phyloP scores from a whole-genome alignment of 2,329 filamentous ascomycete genomes.

The Sporothrix dimorphospora region DNA sequence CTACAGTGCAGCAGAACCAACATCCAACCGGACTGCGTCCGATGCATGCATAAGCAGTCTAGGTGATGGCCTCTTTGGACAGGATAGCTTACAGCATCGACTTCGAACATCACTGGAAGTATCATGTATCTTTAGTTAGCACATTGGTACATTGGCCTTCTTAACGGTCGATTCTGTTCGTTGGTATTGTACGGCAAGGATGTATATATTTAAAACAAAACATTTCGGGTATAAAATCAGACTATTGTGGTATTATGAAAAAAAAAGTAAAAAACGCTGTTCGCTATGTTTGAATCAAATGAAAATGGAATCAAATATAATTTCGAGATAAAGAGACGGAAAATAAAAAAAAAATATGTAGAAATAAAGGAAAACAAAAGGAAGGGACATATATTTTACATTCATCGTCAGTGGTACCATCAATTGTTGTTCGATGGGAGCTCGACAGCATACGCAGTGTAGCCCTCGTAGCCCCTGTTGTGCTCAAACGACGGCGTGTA shows the following conservation, averaged over 20 bases:
- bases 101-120: neutral
- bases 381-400: too few species aligned
- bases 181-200: too few species aligned
- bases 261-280: too few species aligned
- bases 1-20: neutral
- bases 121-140: neutral
- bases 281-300: neutral
- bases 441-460: neutral
- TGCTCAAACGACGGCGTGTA: neutral
- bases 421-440: neutral
- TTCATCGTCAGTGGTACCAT: neutral
- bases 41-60: neutral
- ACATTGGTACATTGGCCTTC: neutral
- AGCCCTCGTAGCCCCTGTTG: neutral
- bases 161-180: too few species aligned
- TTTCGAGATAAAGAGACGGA: neutral
- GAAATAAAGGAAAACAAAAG: too few species aligned
- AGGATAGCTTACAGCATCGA: neutral
- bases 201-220: too few species aligned
- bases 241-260: too few species aligned
- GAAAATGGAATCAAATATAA: neutral
- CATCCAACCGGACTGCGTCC: neutral
- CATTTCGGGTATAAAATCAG: too few species aligned
- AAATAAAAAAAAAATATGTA: too few species aligned
- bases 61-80: neutral